Evolutionary conservation across 2,329 filamentous ascomycete genomes (phyloP).

Genomic region (Aspergillus glaucus): DNA sequence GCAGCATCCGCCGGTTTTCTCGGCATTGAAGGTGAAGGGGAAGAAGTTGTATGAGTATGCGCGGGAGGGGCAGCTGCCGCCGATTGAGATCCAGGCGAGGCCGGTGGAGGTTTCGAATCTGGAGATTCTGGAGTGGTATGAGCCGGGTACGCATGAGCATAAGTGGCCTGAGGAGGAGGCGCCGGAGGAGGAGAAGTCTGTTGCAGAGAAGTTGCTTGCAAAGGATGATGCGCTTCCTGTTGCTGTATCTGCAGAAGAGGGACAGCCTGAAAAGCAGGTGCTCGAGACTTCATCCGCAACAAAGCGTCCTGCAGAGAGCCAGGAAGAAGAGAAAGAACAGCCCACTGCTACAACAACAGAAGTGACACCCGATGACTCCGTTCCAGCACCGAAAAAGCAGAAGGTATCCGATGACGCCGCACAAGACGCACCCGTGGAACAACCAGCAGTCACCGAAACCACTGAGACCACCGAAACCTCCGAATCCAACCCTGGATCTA

Average conservation of each 20-base stretch:
- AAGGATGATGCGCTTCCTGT: constrained; percentile 26
- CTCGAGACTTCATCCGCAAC: constrained; percentile 12
- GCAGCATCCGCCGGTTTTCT: constrained; percentile 89
- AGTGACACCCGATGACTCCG: not conserved
- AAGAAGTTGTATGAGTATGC: constrained; percentile 97
- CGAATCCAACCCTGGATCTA: constrained; percentile 2
- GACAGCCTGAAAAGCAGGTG: constrained; percentile 9
- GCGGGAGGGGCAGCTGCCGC: constrained; percentile 77
- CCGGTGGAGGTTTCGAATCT: constrained; percentile 71
- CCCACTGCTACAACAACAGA: constrained; percentile 3
- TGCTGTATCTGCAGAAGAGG: constrained; percentile 14
- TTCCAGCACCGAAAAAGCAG: constrained; percentile 21
- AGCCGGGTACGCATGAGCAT: constrained; percentile 72
- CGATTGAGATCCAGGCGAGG: constrained; percentile 73
- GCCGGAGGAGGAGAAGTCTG: constrained; percentile 64
- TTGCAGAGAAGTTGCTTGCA: constrained; percentile 62
- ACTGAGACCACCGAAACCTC: not conserved
- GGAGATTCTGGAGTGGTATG: constrained; percentile 76
- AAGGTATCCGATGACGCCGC: constrained; percentile 23
- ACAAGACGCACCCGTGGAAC: constrained; percentile 6
- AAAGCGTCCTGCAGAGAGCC: constrained; percentile 25
- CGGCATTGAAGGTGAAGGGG: constrained; percentile 84
- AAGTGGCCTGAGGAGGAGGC: constrained; percentile 76
- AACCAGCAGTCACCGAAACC: constrained; percentile 2
- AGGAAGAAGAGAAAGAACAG: constrained; percentile 12